phyloP scores from a whole-genome alignment of 176 grass and related monocot species.

The Zoysia pacifica region DNA sequence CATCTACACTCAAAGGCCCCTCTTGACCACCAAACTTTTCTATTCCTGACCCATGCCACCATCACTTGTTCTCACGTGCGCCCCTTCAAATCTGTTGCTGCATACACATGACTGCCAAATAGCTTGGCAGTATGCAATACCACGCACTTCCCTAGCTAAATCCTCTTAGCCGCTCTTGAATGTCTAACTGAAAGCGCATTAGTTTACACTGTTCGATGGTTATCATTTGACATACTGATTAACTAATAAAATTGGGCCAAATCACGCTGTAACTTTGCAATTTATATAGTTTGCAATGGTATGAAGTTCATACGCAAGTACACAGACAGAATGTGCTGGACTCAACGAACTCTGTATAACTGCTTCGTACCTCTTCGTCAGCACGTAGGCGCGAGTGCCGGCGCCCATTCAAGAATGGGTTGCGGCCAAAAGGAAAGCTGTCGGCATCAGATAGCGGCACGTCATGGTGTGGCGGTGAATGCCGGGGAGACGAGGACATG shows the following conservation, averaged over 20 bases:
- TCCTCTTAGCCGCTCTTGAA: slow-evolving; percentile 17
- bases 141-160: not conserved
- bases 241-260: slow-evolving; percentile 10
- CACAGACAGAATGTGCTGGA: not conserved
- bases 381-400: slow-evolving; percentile 44
- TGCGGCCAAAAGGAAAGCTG: slow-evolving; percentile 37
- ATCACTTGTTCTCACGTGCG: slow-evolving; percentile 37
- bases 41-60: not conserved
- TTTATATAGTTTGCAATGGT: not conserved
- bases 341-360: not conserved
- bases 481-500: slow-evolving; percentile 51
- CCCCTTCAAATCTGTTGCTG: slow-evolving; percentile 6
- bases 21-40: slow-evolving; percentile 40
- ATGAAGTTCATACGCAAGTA: not conserved
- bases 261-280: not conserved
- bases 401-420: slow-evolving; percentile 31
- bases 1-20: slow-evolving; percentile 41
- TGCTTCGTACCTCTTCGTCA: slow-evolving; percentile 65
- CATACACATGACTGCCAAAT: not conserved
- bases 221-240: slow-evolving; percentile 23
- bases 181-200: slow-evolving; percentile 18
- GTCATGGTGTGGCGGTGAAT: slow-evolving; percentile 55
- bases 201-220: not conserved
- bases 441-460: slow-evolving; percentile 43
- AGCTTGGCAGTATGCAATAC: not conserved